These are phyloP conservation scores for Allomyces macrogynus DNA, from an alignment of 192 early-diverging fungal genomes.

Conservation along the genomic window DNA sequence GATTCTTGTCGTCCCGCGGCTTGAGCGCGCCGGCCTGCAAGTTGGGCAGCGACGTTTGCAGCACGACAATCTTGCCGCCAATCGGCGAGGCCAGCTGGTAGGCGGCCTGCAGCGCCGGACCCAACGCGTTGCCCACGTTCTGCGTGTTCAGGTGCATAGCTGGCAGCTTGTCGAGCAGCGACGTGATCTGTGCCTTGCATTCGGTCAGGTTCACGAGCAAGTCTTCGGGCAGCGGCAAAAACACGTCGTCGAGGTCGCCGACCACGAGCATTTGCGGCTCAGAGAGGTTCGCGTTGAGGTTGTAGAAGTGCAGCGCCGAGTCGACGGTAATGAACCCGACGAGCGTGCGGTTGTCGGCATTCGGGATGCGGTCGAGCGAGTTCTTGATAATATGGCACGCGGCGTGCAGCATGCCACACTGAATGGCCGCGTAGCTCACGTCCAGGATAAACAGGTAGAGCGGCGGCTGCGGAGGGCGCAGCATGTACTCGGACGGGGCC, in stretches of 20 bases:
- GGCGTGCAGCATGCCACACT: slow-evolving; percentile 60
- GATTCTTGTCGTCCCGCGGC: slow-evolving; percentile 60
- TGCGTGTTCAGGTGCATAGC: slow-evolving; percentile 75
- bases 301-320: slow-evolving; percentile 74
- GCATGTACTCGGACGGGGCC: slow-evolving; percentile 95
- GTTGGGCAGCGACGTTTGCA: slow-evolving; percentile 67
- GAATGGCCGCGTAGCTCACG: slow-evolving; percentile 73
- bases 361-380: slow-evolving; percentile 64
- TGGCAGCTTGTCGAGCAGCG: slow-evolving; percentile 45
- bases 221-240: slow-evolving; percentile 71
- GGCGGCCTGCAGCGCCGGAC: slow-evolving; percentile 61
- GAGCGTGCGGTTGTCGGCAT: slow-evolving; percentile 70
- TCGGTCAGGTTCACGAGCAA: slow-evolving; percentile 75
- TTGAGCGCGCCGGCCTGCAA: slow-evolving; percentile 61
- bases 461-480: slow-evolving; percentile 88
- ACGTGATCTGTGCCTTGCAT: slow-evolving; percentile 47
- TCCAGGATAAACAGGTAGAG: slow-evolving; percentile 87
- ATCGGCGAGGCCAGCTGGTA: slow-evolving; percentile 58
- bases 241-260: slow-evolving; percentile 73
- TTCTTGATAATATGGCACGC: slow-evolving; percentile 62
- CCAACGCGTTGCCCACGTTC: slow-evolving; percentile 55
- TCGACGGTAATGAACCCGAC: slow-evolving; percentile 83
- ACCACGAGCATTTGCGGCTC: slow-evolving; percentile 94
- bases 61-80: slow-evolving; percentile 76
- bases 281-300: slow-evolving; percentile 40